A percentile compares a stretch with the other conserved stretches of the same genome.
phyloP scores from a whole-genome alignment of 345 rosid genomes.

The Rhizophora apiculata region DNA sequence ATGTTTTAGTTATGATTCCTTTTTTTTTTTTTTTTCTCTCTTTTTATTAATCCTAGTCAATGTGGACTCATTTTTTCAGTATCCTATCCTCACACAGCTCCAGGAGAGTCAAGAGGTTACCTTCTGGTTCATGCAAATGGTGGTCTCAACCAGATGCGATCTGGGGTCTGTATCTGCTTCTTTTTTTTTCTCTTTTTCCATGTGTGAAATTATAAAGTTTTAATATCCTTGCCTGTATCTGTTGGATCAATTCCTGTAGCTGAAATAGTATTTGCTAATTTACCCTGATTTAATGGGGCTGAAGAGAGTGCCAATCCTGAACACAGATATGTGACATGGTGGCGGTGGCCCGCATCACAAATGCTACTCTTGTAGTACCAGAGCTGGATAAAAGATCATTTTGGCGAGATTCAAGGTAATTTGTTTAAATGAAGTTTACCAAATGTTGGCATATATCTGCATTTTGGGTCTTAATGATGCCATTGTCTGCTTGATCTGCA shows the following conservation, averaged over 20 bases:
- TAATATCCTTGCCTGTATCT: background rate
- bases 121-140: constrained; percentile 91
- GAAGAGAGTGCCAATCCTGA: constrained; percentile 11
- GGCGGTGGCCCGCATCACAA: constrained; percentile 82
- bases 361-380: constrained; percentile 91
- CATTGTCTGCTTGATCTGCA: constrained; percentile 31
- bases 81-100: constrained; percentile 25
- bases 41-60: background rate
- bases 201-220: background rate
- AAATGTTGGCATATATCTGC: background rate
- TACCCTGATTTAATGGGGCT: background rate
- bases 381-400: constrained; percentile 88
- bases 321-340: constrained; percentile 98
- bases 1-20: constrained; percentile 10
- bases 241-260: background rate
- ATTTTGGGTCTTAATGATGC: constrained; percentile 11
- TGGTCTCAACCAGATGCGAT: constrained; percentile 95
- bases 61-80: constrained; percentile 1
- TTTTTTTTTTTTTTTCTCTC: background rate
- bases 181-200: background rate
- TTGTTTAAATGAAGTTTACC: background rate
- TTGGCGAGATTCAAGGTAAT: constrained; percentile 90
- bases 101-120: constrained; percentile 56
- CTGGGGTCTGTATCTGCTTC: constrained; percentile 57
- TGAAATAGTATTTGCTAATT: background rate